Evolutionary conservation across 1,139 yeast genomes (phyloP), one percentile per base, ranked within the genome.

Genomic region (Geotrichum histeridarum): DNA sequence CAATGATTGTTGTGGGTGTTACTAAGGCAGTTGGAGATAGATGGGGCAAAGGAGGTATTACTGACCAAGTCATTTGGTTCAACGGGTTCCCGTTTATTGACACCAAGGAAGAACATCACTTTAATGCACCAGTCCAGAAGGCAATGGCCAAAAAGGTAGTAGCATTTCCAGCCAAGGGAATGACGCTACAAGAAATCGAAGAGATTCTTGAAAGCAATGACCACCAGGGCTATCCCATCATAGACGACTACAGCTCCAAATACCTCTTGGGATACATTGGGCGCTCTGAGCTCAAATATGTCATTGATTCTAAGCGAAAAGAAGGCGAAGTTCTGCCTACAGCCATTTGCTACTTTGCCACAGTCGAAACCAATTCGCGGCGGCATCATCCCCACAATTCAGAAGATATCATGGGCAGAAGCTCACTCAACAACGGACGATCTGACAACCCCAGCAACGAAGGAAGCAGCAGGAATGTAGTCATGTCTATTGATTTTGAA

Each of bases 1-100:
- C 96, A 0, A 93, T 94, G 99, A 86, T 94, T 51, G 95, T 89
- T 0, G 96, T 94, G 1, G 93, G 96, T 0, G 80, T 86, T n/a
- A 90, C 99, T 1, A 86, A 88, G 63, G 73, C 83, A 46, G 82
- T 93, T 32, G 81, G 82, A 59, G 94, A 86, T 60, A 77, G 74
- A 55, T 84, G 86, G 76, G 95, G 96, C 1, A 76, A 80, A 43
- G 85, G 84, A 27, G 98, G 98, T 1, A 90, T 94, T 58, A 96
- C 99, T 0, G 99, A 94, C 66, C 95, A 90, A 68, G 93, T 91
- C 87, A 89, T 94, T 60, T 74, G 75, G 50, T 87, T 89, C 63
- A 91, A 90, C 69, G 97, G 97, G 0, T 77, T 87, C 54, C 99
- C 99, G 0, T 81, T 80, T 57, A 77, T 93, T 44, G 96, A 90